Base-by-base conservation (phyloP, 2,329 filamentous ascomycete genomes). In the Leptographium wingfieldii region DNA sequence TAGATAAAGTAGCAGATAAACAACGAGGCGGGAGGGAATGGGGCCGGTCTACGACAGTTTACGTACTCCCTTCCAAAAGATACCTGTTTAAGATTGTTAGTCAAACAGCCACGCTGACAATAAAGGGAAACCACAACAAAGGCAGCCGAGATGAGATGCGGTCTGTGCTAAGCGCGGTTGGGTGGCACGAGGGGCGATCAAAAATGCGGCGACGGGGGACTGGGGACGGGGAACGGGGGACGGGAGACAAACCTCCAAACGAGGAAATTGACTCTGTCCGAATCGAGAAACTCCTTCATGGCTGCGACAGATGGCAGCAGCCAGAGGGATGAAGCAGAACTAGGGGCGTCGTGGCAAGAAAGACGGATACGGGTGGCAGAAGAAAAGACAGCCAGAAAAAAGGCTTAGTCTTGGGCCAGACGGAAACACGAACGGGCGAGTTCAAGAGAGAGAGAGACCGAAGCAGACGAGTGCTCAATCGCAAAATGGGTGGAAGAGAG, bases 251-350 rank as follows among this genome's bases (percentile, higher is more conserved):
- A 86, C 83, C 82, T 84, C 83, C 83, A 86, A 71, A 86, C 78
- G 72, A 86, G 78, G 77, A 82, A 86, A 76, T 86, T 86, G 78
- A 86, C 76, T 76, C 81, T 78, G 72, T 86, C 79, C 66, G 81
- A 84, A 77, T 84, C 80, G 68, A 86, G 77, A 69, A 77, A 77
- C 74, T 84, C 81, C 75, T 83, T 83, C 80, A 83, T 83, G 65
- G 63, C 68, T 66, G 67, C 63, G 63, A 66, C 66, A 65, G 64
- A 29, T 43, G 58, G 59, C 59, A 56, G 49, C 54, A 60, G 61
- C 60, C 61, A 57, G 51, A 35, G 22, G 25, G 35, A 52, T 11
- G 14, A 19, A 25, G 35, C 10, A 56, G 31, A 29, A 29, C 27
- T 33, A 29, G 43, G 33, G 43, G 33, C 10, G 16, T 29, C 25